Evolutionary conservation across 2,329 filamentous ascomycete genomes (phyloP).

Genomic region (Pyricularia pennisetigena): DNA sequence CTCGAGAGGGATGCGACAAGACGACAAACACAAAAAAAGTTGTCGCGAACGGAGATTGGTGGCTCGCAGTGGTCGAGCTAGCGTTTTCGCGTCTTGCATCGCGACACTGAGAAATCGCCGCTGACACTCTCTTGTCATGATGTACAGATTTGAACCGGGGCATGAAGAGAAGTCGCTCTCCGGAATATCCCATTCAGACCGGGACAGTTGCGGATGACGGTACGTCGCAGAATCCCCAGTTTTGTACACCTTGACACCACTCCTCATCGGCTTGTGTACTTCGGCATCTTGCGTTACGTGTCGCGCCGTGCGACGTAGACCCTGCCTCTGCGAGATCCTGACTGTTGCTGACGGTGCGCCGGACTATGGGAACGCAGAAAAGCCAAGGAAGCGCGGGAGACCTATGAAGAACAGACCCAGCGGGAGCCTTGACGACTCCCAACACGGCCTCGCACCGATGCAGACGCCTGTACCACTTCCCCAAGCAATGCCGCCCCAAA

Average conservation of each 20-base stretch:
- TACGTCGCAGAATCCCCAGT: constrained; percentile 40
- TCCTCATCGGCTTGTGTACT: not conserved
- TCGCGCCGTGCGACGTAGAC: constrained; percentile 18
- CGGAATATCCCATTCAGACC: constrained; percentile 44
- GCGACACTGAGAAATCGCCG: not conserved
- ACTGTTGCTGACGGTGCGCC: not conserved
- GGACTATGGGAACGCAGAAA: constrained; percentile 24
- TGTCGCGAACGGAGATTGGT: too few species aligned
- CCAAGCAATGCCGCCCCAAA: constrained; percentile 39
- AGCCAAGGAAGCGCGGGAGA: constrained; percentile 49
- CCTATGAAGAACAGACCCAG: constrained; percentile 49
- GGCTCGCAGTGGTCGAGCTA: too few species aligned
- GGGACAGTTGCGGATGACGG: constrained; percentile 56
- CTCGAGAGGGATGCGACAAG: too few species aligned
- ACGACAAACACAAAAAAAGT: too few species aligned
- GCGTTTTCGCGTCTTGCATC: not conserved
- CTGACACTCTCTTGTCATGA: not conserved
- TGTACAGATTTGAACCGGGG: constrained; percentile 37
- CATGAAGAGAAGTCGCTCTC: constrained; percentile 71
- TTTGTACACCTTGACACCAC: constrained; percentile 5
- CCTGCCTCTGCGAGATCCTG: not conserved
- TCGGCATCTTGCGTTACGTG: constrained; percentile 18
- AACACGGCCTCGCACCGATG: constrained; percentile 28
- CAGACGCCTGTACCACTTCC: constrained; percentile 28
- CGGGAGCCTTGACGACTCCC: constrained; percentile 45